Conservation (phyloP, 129 eudicot species). For the Lactuca saligna region DNA sequence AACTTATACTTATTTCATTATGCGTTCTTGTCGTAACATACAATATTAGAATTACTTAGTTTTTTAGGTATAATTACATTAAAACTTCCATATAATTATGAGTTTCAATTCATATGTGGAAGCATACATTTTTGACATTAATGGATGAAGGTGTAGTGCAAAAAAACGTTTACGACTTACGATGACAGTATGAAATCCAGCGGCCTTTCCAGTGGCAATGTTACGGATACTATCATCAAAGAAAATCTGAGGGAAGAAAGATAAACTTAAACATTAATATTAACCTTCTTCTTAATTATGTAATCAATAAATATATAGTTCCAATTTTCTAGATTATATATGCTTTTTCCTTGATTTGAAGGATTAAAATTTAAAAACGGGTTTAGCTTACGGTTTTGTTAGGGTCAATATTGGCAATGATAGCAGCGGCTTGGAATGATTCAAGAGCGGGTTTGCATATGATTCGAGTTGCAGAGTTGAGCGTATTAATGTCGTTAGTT, state of each 20-base stretch:
- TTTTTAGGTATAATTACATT: background rate
- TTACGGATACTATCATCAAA: constrained; percentile 86
- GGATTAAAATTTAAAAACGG: background rate
- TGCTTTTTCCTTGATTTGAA: background rate
- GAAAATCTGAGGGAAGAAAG: constrained; percentile 54
- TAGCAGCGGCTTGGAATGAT: constrained; percentile 73
- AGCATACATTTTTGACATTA: background rate
- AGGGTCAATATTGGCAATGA: constrained; percentile 70
- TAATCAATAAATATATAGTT: background rate
- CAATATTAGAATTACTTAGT: background rate
- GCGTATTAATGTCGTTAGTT: background rate
- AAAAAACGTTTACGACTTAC: constrained; percentile 45
- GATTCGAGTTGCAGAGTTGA: constrained; percentile 29
- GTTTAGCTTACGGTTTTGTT: constrained; percentile 54
- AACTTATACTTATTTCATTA: background rate
- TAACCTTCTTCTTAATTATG: background rate
- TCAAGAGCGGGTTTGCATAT: constrained; percentile 83
- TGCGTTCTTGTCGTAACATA: background rate
- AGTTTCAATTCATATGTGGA: background rate
- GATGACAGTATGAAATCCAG: constrained; percentile 83
- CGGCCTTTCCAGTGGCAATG: constrained; percentile 77
- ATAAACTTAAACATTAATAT: constrained; percentile 4
- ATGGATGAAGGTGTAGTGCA: background rate
- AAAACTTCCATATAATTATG: background rate
- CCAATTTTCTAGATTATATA: background rate